Base-by-base conservation (phyloP, 2,329 filamentous ascomycete species). In the Phaeomoniella chlamydospora region DNA sequence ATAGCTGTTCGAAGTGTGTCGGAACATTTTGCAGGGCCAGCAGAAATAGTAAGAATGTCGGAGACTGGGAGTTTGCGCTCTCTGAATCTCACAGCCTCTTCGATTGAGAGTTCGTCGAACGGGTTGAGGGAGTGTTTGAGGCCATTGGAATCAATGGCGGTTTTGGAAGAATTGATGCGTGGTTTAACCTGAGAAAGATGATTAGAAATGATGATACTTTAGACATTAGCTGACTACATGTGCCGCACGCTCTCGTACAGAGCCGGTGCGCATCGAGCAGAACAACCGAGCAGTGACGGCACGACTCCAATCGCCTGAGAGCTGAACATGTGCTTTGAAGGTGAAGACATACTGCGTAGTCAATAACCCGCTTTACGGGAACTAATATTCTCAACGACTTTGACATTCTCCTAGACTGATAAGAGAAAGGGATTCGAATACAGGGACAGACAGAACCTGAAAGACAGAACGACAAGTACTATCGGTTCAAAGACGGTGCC, bases 121-220 rank as follows among this genome's bases (percentile, higher is more conserved):
- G 90, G 90, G 70, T 96, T 98, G 75, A 98, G 88, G 57, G 80
- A 87, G 72, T 96, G 88, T 65, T 96, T 96, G 53, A 96, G 86
- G 48, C 83, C 83, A 45, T 79, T 71, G 37, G 83, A 94, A 64
- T 94, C 88, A 62, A 98, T 80, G 54, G 77, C 88, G 42, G 88
- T 94, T 62, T 75, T 69, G 45, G 76, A 57, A 48, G 76, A 75
- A 65, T 79, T 80, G 54, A 80, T 74, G 46, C 75, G 73, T 36
- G 76, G 76, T 62, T 79, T 80, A 64, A 79, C 65, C 75, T 79
- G 46, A 4, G 14, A 26, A 26, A 26, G 22, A n/a, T 26, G 32
- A 26, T 26, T n/a, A 26, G 22, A n/a, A n/a, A n/a, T n/a, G n/a
- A n/a, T n/a, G n/a, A n/a, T n/a, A n/a, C n/a, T n/a, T n/a, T n/a